A percentile compares a stretch with the other conserved stretches of the same genome.
These are phyloP conservation scores for Termitomyces sp. DNA, from an alignment of 1,284 basidiomycete genomes.

Conservation along the genomic window DNA sequence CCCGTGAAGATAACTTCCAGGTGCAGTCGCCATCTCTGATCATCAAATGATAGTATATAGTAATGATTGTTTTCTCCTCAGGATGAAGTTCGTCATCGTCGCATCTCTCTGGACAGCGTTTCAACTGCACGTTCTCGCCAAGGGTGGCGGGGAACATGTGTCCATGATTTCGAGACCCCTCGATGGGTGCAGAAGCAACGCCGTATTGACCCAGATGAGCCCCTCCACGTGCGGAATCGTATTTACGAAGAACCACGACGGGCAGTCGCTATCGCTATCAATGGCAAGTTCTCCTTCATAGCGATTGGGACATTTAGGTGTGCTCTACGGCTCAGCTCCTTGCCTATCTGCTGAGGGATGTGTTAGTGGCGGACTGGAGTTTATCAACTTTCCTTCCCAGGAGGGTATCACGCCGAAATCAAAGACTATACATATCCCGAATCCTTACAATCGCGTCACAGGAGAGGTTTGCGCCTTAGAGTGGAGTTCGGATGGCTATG, in stretches of 20 bases:
- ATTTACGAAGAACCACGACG: constrained; percentile 61
- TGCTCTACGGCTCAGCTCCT: constrained; percentile 17
- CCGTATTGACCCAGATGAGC: constrained; percentile 42
- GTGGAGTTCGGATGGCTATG: constrained; percentile 95
- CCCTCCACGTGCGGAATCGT: constrained; percentile 11
- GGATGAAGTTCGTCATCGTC: constrained; percentile 8
- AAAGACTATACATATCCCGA: constrained; percentile 51
- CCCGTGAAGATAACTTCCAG: constrained; percentile 16
- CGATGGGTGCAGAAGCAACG: constrained; percentile 73
- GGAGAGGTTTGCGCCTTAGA: constrained; percentile 77
- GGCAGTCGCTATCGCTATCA: constrained; percentile 66
- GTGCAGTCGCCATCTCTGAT: constrained; percentile 4
- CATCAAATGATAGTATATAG: background rate
- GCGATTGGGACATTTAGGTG: constrained; percentile 78
- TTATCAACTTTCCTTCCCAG: constrained; percentile 60
- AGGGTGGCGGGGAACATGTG: constrained; percentile 62
- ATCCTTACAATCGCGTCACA: constrained; percentile 50
- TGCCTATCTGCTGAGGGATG: background rate
- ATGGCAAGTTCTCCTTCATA: constrained; percentile 80
- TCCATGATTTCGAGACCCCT: constrained; percentile 64
- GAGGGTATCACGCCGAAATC: constrained; percentile 49
- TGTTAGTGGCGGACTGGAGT: constrained; percentile 56
- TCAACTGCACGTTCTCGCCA: constrained; percentile 21
- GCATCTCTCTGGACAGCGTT: constrained; percentile 6
- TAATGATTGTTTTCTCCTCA: background rate